phyloP scores from a whole-genome alignment of 2,329 filamentous ascomycete genomes.

The Pestalotiopsis sp. region DNA sequence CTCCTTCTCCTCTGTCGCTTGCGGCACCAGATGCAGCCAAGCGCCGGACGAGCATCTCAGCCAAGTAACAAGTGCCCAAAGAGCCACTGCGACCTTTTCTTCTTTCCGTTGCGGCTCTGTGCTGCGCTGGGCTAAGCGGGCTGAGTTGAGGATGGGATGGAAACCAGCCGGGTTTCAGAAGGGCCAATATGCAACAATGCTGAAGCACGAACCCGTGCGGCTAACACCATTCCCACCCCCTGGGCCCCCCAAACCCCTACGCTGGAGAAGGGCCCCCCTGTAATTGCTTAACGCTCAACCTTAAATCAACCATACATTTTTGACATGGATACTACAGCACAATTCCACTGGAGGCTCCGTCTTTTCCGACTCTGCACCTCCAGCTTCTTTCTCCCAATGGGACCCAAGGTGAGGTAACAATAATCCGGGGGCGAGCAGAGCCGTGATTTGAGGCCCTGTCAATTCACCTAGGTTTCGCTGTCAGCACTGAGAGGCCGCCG shows the following conservation, averaged over 20 bases:
- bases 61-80: neutral
- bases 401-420: neutral
- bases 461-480: neutral
- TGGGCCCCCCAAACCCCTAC: neutral
- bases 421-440: neutral
- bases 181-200: slow-evolving; percentile 28
- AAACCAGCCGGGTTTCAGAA: slow-evolving; percentile 30
- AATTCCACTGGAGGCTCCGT: neutral
- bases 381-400: neutral
- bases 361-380: neutral
- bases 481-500: neutral
- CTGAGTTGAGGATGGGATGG: slow-evolving; percentile 20
- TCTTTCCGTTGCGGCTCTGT: neutral
- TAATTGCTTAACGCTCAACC: slow-evolving; percentile 21
- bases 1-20: slow-evolving; percentile 6
- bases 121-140: neutral
- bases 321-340: neutral
- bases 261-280: slow-evolving; percentile 14
- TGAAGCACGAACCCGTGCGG: slow-evolving; percentile 32
- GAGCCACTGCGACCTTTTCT: too few relatives aligned
- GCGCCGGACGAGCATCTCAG: neutral
- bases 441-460: neutral
- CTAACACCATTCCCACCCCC: slow-evolving; percentile 14
- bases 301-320: slow-evolving; percentile 24
- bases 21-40: slow-evolving; percentile 3